Conservation (phyloP, 345 rosid species). For the Jatropha curcas region DNA sequence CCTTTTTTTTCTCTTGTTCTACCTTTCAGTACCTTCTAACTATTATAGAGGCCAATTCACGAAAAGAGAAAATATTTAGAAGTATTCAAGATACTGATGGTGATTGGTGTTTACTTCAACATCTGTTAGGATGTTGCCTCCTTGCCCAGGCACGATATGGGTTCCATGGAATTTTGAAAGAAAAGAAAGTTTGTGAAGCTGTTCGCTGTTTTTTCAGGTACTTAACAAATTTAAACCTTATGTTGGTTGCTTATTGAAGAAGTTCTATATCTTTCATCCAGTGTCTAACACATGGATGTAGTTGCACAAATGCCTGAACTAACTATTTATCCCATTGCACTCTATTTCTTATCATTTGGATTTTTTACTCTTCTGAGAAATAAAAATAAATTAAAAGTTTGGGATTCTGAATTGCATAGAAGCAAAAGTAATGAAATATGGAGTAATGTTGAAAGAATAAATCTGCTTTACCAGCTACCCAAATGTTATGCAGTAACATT, state of each 20-base stretch:
- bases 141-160: constrained; percentile 75
- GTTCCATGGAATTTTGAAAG: constrained; percentile 56
- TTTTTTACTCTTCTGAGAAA: not conserved
- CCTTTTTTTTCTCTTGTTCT: not conserved
- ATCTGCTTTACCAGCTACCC: not conserved
- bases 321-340: not conserved
- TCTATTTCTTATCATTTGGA: not conserved
- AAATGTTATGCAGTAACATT: too few species aligned
- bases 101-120: constrained; percentile 87
- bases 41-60: constrained; percentile 65
- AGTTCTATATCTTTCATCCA: not conserved
- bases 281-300: not conserved
- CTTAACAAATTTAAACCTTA: not conserved
- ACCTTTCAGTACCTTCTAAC: constrained; percentile 55
- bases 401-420: not conserved
- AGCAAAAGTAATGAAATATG: too few species aligned
- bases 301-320: not conserved
- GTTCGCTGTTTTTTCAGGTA: constrained; percentile 90
- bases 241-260: not conserved
- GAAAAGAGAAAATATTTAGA: constrained; percentile 64
- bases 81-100: constrained; percentile 67
- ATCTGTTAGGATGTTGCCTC: constrained; percentile 88
- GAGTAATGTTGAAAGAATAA: not conserved
- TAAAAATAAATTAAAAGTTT: not conserved
- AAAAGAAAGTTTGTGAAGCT: constrained; percentile 75